Percentiles rank a stretch among this genome's conserved stretches.
phyloP scores from a whole-genome alignment of 768 basidiomycete species.

The Daedaleopsis nitida region DNA sequence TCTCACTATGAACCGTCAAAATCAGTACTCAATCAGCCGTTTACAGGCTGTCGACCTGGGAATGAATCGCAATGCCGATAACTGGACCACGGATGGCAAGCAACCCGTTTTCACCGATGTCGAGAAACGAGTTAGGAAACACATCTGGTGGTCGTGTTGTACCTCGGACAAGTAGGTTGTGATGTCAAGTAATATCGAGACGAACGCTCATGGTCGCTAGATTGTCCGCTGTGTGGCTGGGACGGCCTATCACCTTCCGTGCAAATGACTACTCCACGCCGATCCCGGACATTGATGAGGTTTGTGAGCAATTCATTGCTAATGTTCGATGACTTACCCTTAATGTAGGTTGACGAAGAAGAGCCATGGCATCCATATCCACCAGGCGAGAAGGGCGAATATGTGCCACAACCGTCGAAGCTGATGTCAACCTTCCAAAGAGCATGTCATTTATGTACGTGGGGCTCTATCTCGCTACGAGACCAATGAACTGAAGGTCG shows the following conservation, averaged over 20 bases:
- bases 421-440: slow-evolving; percentile 59
- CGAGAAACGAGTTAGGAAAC: slow-evolving; percentile 71
- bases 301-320: slow-evolving; percentile 25
- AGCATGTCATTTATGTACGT: slow-evolving; percentile 60
- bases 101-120: slow-evolving; percentile 57
- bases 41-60: slow-evolving; percentile 77
- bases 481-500: background rate
- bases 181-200: slow-evolving; percentile 1
- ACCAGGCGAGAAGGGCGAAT: slow-evolving; percentile 38
- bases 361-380: slow-evolving; percentile 55
- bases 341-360: slow-evolving; percentile 55
- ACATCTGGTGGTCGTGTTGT: slow-evolving; percentile 81
- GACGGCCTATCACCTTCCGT: slow-evolving; percentile 36
- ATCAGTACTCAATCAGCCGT: background rate
- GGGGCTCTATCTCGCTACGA: background rate
- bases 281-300: slow-evolving; percentile 56
- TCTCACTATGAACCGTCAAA: background rate
- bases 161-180: slow-evolving; percentile 65
- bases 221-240: slow-evolving; percentile 76
- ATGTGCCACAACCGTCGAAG: slow-evolving; percentile 44
- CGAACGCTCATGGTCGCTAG: slow-evolving; percentile 34
- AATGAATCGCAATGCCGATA: slow-evolving; percentile 74
- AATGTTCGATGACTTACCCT: background rate
- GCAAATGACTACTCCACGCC: slow-evolving; percentile 23
- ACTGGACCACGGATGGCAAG: slow-evolving; percentile 64